phyloP scores from a whole-genome alignment of 139 green algal genomes.

The Asterochloris erici region DNA sequence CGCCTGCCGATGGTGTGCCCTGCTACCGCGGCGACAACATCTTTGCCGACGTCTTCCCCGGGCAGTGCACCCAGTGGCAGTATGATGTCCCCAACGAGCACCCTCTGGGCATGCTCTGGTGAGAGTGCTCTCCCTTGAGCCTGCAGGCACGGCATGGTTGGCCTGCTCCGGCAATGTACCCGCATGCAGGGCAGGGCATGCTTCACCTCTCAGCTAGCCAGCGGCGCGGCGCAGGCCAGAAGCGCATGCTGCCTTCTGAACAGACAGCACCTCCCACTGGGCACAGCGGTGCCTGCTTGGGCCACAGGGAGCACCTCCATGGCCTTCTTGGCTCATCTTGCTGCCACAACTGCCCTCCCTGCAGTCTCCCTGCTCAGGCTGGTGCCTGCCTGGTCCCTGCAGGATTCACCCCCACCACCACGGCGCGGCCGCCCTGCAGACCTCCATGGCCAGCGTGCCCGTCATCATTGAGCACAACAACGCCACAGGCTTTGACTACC shows the following conservation, averaged over 20 bases:
- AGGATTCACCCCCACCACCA: conserved; percentile 30
- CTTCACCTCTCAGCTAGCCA: too few relatives aligned
- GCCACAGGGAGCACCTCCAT: too few relatives aligned
- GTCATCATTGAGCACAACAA: conserved; percentile 14
- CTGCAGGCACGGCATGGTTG: too few relatives aligned
- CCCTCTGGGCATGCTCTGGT: conserved; percentile 18
- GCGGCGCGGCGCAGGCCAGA: too few relatives aligned
- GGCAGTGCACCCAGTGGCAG: conserved; percentile 16
- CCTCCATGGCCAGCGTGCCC: conserved; percentile 6
- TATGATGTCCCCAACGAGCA: conserved; percentile 13
- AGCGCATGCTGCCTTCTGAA: too few relatives aligned
- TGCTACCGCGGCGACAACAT: conserved; percentile 27
- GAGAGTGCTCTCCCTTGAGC: not conserved
- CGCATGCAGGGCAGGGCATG: too few relatives aligned
- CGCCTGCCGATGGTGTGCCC: not conserved
- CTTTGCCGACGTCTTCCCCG: conserved; percentile 18
- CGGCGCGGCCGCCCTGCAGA: conserved; percentile 4
- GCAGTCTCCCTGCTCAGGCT: not conserved
- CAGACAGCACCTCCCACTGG: too few relatives aligned
- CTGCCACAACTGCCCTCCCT: not conserved
- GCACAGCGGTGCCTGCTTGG: too few relatives aligned
- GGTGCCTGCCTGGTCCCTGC: not conserved
- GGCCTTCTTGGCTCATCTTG: too few relatives aligned
- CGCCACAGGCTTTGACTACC: conserved; percentile 3
- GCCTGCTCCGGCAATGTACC: too few relatives aligned